phyloP scores from a whole-genome alignment of 768 basidiomycete genomes.

The Mycena galopus region DNA sequence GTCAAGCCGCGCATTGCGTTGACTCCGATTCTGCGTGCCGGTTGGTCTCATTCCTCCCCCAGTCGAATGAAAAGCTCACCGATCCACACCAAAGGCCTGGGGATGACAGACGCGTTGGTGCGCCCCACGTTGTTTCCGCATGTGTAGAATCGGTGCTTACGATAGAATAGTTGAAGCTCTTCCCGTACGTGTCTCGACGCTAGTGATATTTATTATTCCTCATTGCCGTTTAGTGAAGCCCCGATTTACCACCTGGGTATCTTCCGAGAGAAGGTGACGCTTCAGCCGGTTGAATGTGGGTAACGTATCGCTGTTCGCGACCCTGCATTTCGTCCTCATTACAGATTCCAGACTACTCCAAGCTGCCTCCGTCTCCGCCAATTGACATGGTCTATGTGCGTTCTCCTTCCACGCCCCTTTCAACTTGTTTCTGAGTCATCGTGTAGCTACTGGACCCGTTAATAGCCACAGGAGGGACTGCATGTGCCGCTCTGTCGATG shows the following conservation, averaged over 20 bases:
- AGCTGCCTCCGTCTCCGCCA: constrained; percentile 80
- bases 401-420: background rate
- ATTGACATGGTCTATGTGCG: constrained; percentile 80
- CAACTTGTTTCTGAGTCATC: background rate
- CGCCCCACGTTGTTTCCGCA: constrained; percentile 24
- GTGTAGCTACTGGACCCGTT: constrained; percentile 83
- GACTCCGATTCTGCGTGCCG: constrained; percentile 93
- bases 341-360: constrained; percentile 84
- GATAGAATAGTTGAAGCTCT: constrained; percentile 69
- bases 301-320: constrained; percentile 1
- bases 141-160: constrained; percentile 16
- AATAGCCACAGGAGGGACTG: constrained; percentile 95
- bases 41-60: constrained; percentile 43
- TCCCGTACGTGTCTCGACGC: constrained; percentile 70
- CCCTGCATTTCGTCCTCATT: constrained; percentile 1
- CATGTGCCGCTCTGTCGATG: constrained; percentile 89
- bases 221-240: constrained; percentile 64
- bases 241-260: constrained; percentile 93
- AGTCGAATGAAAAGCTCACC: background rate
- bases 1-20: constrained; percentile 87
- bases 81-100: constrained; percentile 53
- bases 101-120: constrained; percentile 90
- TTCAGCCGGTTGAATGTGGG: constrained; percentile 93
- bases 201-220: background rate
- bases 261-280: constrained; percentile 86